These are phyloP conservation scores for Limnomonas spitsbergensis DNA, from an alignment of 139 green algal genomes.

Conservation along the genomic window DNA sequence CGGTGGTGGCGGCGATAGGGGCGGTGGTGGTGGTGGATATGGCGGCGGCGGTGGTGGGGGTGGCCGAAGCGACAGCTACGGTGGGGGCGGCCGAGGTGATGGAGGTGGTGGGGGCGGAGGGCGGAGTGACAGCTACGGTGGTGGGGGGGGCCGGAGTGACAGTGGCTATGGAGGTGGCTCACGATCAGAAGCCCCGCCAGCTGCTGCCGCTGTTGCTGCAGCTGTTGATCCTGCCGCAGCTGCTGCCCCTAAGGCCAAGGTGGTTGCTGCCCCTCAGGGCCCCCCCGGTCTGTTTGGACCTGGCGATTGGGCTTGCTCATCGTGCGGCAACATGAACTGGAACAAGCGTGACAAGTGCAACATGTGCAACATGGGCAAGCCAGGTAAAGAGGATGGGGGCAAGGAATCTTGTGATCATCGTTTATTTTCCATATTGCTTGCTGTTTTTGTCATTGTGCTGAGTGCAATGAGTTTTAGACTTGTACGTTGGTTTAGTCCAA, in stretches of 20 bases:
- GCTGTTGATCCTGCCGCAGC: not conserved
- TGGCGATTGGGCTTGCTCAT: conserved; percentile 76
- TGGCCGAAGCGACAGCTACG: not conserved
- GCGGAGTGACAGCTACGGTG: not conserved
- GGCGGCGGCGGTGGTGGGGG: conserved; percentile 2
- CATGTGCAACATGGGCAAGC: conserved; percentile 54
- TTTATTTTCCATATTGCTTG: conserved; percentile 1
- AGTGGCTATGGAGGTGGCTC: not conserved
- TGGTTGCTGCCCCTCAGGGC: conserved; percentile 54
- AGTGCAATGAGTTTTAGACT: too few species aligned
- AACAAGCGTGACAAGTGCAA: conserved; percentile 70
- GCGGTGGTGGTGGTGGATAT: not conserved
- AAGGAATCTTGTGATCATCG: not conserved
- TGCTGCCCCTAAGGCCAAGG: conserved; percentile 8
- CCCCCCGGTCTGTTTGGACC: conserved; percentile 50
- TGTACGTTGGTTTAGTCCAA: too few species aligned
- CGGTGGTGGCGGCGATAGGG: not conserved
- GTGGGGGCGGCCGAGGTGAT: not conserved
- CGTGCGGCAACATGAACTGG: conserved; percentile 83
- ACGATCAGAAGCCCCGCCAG: too few species aligned
- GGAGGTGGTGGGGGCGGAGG: conserved; percentile 2
- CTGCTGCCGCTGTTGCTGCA: too few species aligned
- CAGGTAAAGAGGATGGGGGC: conserved; percentile 20
- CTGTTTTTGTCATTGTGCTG: too few species aligned
- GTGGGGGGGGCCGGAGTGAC: not conserved